Evolutionary conservation across 208 protist species (phyloP), one percentile per base, ranked within the genome.

Genomic region (Acanthamoeba polyphaga): DNA sequence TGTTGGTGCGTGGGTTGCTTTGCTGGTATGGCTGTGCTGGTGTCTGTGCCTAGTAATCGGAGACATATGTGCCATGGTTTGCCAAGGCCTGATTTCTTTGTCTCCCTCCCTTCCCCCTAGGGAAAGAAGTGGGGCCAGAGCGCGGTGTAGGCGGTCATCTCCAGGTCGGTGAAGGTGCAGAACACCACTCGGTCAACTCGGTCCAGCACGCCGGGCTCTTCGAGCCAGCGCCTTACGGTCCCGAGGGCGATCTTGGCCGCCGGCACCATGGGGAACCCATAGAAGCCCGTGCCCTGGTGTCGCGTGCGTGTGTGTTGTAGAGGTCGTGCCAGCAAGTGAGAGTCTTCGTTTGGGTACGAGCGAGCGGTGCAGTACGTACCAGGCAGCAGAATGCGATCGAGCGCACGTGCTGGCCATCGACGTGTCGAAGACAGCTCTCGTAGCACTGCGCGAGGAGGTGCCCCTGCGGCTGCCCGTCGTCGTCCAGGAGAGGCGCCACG

Each of bases 261-360:
- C 3, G 34, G 62, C 34, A 58, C 87, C 62, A 70, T 70, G 19
- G 87, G 87, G 29, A 76, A 92, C 17, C 87, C 87, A 32, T 92
- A 92, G 87, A 92, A 92, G 62, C 87, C 87, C 58, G 87, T 92
- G 19, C 87, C 87, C 58, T 78, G 80, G 22, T 15, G 43, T 15
- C 10, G 24, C 9, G 13, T n/a, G 80, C 15, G 24, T 10, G 27
- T 29, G 60, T 66, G 60, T n/a, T 1, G 22, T 0, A 10, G 29
- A 24, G 9, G 46, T 49, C 3, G 46, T 49, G 46, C 7, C n/a
- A 7, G 46, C 58, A 68, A 29, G 8, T 68, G 7, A 29, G 34
- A 15, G 38, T 74, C 66, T 74, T 74, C 46, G 3, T 15, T 74
- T 27, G 19, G 9, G 29, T 38, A 27, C 58, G 4, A 27, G 58